Evolutionary conservation across 2,329 filamentous ascomycete species (phyloP), one percentile per base, ranked within the genome.

Genomic region (Zymoseptoria crescenta): DNA sequence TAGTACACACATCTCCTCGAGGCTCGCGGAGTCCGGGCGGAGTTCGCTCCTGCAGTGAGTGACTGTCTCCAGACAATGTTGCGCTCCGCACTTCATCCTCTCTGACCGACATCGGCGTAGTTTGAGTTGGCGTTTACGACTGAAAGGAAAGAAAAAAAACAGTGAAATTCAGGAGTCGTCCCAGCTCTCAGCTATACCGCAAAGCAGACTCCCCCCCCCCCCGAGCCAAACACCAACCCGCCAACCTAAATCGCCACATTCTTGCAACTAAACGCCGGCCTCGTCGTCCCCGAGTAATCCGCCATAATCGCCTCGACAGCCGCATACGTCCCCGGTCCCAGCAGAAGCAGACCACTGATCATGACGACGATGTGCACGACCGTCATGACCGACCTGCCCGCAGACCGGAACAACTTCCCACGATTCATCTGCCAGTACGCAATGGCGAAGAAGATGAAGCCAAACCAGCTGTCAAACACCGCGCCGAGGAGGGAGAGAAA

Each of bases 301-400:
- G 72, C 73, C 57, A 80, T 80, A 56, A 81, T 81, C 9, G 79
- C 79, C 69, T 81, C 71, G 4, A 80, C 75, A 13, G 79, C 79
- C 30, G 79, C 78, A 66, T 81, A 81, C n/a, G 81, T 63, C 0
- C 79, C 79, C 0, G 79, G 79, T 3, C 79, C 79, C 16, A 81
- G 69, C 60, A 81, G 62, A 65, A 82, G 81, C 62, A 82, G 64
- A 0, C 79, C 79, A 29, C 60, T 60, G 49, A 70, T 9, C 74
- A 81, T 72, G 10, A 81, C 70, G 57, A 81, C 72, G 1, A 75
- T 61, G 66, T 81, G 78, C 6, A 79, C 67, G 10, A 78, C 61
- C 3, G 76, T 78, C 75, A 78, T 75, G 5, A 76, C 61, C 6
- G 72, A 72, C 56, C 76, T 71, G 0, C 64, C 58, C 0, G 68